phyloP scores from a whole-genome alignment of 2,329 filamentous ascomycete genomes.

The Didymella exigua region DNA sequence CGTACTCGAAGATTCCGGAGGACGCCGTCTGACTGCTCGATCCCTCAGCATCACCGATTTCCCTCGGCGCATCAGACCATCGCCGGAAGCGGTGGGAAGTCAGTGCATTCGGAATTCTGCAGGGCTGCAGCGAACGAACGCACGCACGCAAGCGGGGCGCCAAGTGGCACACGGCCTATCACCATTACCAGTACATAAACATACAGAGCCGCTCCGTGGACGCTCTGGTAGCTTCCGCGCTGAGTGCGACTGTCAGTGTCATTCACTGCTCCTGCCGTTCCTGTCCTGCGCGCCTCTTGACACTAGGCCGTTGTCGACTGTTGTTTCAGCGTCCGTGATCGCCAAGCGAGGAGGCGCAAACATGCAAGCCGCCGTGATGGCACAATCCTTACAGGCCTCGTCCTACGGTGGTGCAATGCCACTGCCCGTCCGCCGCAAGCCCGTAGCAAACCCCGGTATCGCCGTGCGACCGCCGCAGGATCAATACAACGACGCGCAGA shows the following conservation, averaged over 20 bases:
- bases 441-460: conserved; percentile 41
- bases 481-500: conserved; percentile 30
- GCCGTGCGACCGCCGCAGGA: conserved; percentile 39
- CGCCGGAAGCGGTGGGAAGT: conserved; percentile 34
- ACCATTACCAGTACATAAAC: conserved; percentile 28
- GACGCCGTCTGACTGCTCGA: conserved; percentile 14
- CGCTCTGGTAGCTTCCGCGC: conserved; percentile 9
- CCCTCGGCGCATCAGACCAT: conserved; percentile 29
- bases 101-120: conserved; percentile 27
- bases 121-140: conserved; percentile 24
- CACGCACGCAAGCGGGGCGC: conserved; percentile 33
- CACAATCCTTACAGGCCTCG: conserved; percentile 30
- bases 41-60: conserved; percentile 26
- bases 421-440: conserved; percentile 42
- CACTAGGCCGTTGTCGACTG: conserved; percentile 33
- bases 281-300: conserved; percentile 29
- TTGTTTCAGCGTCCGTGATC: conserved; percentile 31
- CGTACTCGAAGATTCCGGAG: not conserved
- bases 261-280: conserved; percentile 19
- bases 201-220: conserved; percentile 15
- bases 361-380: conserved; percentile 39
- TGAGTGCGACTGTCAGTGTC: conserved; percentile 7
- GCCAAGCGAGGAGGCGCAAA: conserved; percentile 24
- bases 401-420: conserved; percentile 33
- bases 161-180: conserved; percentile 26